A percentile compares a stretch with the other conserved stretches of the same genome.
These are phyloP conservation scores for Endotrypanum monterogeii DNA, from an alignment of 208 protist genomes.

Conservation along the genomic window DNA sequence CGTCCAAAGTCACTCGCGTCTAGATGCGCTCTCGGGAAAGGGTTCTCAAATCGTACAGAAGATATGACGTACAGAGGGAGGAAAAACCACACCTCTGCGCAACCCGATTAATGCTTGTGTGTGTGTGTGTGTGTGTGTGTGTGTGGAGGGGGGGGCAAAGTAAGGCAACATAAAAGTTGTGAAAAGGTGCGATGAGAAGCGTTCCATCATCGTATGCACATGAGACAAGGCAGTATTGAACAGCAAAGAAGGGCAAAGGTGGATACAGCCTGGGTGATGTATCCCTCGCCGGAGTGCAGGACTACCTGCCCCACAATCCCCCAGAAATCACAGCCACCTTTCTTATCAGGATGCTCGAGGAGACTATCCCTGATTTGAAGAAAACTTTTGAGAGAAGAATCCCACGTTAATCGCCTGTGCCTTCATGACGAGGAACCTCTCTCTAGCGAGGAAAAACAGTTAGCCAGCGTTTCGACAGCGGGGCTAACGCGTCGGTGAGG, in stretches of 20 bases:
- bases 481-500: too few species aligned
- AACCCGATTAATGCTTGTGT: neutral
- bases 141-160: neutral
- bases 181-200: neutral
- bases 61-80: neutral
- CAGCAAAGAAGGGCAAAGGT: too few species aligned
- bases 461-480: too few species aligned
- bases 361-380: neutral
- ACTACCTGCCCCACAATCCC: neutral
- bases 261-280: neutral
- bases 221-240: neutral
- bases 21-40: neutral
- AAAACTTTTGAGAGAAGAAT: neutral
- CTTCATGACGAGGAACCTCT: neutral
- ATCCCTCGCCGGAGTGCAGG: neutral
- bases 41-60: neutral
- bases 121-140: neutral
- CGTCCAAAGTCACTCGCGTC: neutral
- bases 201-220: neutral
- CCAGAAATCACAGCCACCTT: neutral
- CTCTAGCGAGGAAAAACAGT: too few species aligned
- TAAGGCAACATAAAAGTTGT: neutral
- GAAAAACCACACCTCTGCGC: neutral
- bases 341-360: neutral
- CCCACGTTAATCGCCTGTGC: neutral